A percentile compares a stretch with the other conserved stretches of the same genome.
Conservation (phyloP, 805 yeast genomes). For the Metschnikowia rubicola region DNA sequence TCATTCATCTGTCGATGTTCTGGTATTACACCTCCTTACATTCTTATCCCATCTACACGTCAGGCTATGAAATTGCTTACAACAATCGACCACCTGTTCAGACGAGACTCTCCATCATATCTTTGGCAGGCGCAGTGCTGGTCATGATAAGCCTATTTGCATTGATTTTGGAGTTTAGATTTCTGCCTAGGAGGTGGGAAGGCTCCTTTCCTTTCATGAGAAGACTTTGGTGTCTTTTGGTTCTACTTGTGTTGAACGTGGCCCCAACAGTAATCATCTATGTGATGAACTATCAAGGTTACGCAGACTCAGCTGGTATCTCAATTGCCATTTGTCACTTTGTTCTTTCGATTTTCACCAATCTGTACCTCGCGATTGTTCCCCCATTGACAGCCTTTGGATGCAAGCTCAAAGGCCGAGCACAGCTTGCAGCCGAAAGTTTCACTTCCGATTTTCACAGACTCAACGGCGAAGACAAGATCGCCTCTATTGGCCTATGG, state of each 20-base stretch:
- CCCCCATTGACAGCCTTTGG: slow-evolving; percentile 59
- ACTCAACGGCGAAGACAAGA: slow-evolving; percentile 49
- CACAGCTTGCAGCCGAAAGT: slow-evolving; percentile 27
- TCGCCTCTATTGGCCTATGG: slow-evolving; percentile 72
- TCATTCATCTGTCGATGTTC: slow-evolving; percentile 66
- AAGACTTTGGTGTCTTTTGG: slow-evolving; percentile 42
- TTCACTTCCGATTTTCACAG: slow-evolving; percentile 61
- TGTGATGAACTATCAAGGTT: slow-evolving; percentile 28
- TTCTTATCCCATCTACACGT: slow-evolving; percentile 64
- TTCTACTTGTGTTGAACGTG: slow-evolving; percentile 43
- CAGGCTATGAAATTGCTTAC: slow-evolving; percentile 46
- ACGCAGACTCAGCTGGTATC: slow-evolving; percentile 28
- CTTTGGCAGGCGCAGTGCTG: slow-evolving; percentile 66
- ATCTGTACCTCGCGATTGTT: slow-evolving; percentile 54
- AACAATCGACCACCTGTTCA: slow-evolving; percentile 62
- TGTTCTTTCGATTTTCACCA: slow-evolving; percentile 49
- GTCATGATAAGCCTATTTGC: slow-evolving; percentile 53
- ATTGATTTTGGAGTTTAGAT: slow-evolving; percentile 52
- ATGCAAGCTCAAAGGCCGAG: slow-evolving; percentile 29
- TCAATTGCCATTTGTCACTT: slow-evolving; percentile 55
- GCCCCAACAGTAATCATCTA: slow-evolving; percentile 51
- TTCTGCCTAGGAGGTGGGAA: slow-evolving; percentile 70
- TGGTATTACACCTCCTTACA: slow-evolving; percentile 76
- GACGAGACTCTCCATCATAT: slow-evolving; percentile 52
- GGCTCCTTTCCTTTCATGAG: slow-evolving; percentile 61